phyloP scores from a whole-genome alignment of 352 stramenopile genomes.

The Phytophthora constricta region DNA sequence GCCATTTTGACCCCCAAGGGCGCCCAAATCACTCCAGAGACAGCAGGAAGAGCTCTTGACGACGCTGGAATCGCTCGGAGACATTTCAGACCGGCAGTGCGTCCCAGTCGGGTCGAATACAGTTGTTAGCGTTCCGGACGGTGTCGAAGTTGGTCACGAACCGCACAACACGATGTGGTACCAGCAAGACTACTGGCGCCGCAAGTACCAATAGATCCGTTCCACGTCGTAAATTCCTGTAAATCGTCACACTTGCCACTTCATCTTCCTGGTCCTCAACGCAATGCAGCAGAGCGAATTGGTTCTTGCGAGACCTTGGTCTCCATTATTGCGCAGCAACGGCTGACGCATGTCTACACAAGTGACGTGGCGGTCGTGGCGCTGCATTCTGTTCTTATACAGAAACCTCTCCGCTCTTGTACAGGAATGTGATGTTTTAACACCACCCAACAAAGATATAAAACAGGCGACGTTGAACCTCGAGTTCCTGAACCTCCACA shows the following conservation, averaged over 20 bases:
- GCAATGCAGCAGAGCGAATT: too few relatives aligned
- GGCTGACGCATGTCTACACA: not conserved
- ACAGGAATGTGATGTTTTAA: not conserved
- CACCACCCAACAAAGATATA: not conserved
- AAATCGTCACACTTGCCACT: slow-evolving; percentile 14
- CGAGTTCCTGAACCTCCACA: not conserved
- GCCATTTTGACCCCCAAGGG: not conserved
- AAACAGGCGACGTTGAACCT: slow-evolving; percentile 25
- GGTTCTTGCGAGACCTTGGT: too few relatives aligned
- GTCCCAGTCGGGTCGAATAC: slow-evolving; percentile 10
- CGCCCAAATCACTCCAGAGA: slow-evolving; percentile 12
- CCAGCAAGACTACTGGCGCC: slow-evolving; percentile 59
- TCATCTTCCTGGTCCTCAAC: slow-evolving; percentile 16
- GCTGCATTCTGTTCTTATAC: not conserved
- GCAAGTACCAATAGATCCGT: slow-evolving; percentile 47
- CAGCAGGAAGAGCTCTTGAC: slow-evolving; percentile 53
- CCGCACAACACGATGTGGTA: slow-evolving; percentile 45
- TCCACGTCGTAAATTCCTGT: not conserved
- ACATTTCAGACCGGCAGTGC: slow-evolving; percentile 11
- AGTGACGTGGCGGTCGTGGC: slow-evolving; percentile 3
- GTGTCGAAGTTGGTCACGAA: slow-evolving; percentile 8
- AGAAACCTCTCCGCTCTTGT: not conserved
- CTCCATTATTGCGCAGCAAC: not conserved
- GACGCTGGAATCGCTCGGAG: slow-evolving; percentile 42
- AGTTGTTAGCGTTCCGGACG: slow-evolving; percentile 8